Evolutionary conservation across 106 monocot species (phyloP), one percentile per base, ranked within the genome.

Genomic region (Iris macrosiphon): DNA sequence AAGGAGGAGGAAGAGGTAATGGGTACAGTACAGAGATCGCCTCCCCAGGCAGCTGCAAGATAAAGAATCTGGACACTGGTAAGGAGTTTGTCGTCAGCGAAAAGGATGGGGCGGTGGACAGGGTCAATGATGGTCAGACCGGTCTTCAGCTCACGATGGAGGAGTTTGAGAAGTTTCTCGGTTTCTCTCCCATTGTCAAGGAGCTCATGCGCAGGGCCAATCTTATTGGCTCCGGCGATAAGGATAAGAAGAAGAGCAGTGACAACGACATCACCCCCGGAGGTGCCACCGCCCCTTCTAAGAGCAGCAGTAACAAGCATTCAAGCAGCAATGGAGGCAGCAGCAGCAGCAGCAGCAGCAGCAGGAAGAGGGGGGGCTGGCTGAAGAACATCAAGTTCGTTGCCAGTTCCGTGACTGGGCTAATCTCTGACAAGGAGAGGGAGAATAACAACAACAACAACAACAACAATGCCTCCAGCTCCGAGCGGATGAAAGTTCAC

Each of bases 351-450:
- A 10, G 34, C 10, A 10, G 34, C 10, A 49, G 58, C 3, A 10
- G 44, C 28, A 76, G 61, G 63, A 84, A 76, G 75, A 89, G 77
- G 65, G 67, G 56, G 4, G 67, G 65, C 5, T 96, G 90, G 96
- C 49, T 96, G 3, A 96, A 90, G 69, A 96, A 96, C 43, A 80
- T 86, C 23, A 90, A 70, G 66, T 79, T 60, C 20, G 89, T 89
- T 4, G 88, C 88, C 31, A 83, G 53, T 48, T 81, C 94, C 0
- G 69, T 82, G 14, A 72, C 95, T 1, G 71, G 89, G 6, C 70
- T 79, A 18, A 74, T 70, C 26, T 44, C 56, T 18, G 93, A 93
- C 52, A 88, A 69, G 53, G 82, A 75, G 22, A 77, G 49, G 51
- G 58, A 59, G 16, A 31, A 40, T 10, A 49, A 64, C 45, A 19